Evolutionary conservation across 257 asterid genomes (phyloP), one percentile per base, ranked within the genome.

Genomic region (Solanum piurae): DNA sequence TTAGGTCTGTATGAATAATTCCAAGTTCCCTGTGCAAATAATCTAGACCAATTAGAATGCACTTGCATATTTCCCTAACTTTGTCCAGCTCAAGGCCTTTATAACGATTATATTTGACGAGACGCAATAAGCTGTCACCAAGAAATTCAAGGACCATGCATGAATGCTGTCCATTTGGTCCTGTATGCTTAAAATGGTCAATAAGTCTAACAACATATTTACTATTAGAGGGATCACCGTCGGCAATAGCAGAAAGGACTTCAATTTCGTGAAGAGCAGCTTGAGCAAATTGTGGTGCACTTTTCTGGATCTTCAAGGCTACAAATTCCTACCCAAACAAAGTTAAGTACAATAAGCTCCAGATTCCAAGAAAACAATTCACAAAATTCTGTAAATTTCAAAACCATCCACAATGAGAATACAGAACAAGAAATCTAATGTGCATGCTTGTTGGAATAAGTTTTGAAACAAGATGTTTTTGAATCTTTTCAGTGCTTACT

Each of bases 81-180:
- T 90, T 95, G 89, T 86, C 92, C 89, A 95, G 74, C 60, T 92
- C 97, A 85, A 97, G 98, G 76, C 98, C 98, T 91, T 94, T 96
- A 90, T 96, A 94, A 27, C 94, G 95, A 90, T 94, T 94, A 89
- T 92, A 93, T 92, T 93, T 96, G 91, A 94, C 93, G 29, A 97
- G 92, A 60, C 93, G 94, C 87, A 97, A 93, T 88, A 97, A 92
- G 92, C 94, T 97, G 90, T 97, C 99, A 49, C 99, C 99, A 49
- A 97, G 98, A 94, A 96, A 97, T 89, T 97, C 98, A 89, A 97
- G 93, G 86, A 93, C 99, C 99, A 97, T 97, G 93, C 99, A 97
- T 83, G 92, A 87, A 90, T 97, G 99, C 93, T 97, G 99, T 80
- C 99, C 99, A 85, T 97, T 97, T 42, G 99, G 99, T 88, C 99